Evolutionary conservation across 2,329 filamentous ascomycete genomes (phyloP), one percentile per base, ranked within the genome.

Genomic region (Cryphonectria parasitica): DNA sequence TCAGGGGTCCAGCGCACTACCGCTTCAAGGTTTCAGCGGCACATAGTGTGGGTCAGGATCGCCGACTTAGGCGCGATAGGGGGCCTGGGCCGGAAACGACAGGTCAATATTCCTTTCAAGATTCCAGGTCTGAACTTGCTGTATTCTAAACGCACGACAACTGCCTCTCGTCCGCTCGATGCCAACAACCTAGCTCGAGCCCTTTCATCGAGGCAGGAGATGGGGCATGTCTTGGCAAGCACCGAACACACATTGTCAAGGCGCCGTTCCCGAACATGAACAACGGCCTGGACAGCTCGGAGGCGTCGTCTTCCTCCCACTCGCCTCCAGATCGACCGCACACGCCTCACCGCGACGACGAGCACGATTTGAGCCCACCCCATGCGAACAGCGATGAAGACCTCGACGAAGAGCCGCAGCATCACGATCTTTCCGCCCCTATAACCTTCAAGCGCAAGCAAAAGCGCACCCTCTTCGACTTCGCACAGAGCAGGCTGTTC

Each of bases 381-480:
- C 74, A 78, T 74, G 74, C 79, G 49, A 77, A 79, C 69, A 77
- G 76, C 62, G 75, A 72, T 73, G 78, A 79, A 66, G 73, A 88
- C 49, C 82, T 91, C 67, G 82, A 81, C 60, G 83, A 88, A 64
- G 89, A 91, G 77, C 88, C 89, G 28, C 80, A 90, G 70, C 82
- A 83, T 68, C 80, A 83, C 66, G 81, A 83, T 60, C 77, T 87
- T 45, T 80, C 82, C 68, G 83, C 87, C 64, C 83, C 85, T 39
- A 81, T 92, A 67, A 91, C 91, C 45, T 94, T 93, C 82, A 93
- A 93, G 83, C 89, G 91, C 77, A 91, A 88, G 74, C 86, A 88
- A 75, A 91, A 85, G 60, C 82, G 82, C 39, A 81, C 81, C 66
- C 77, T 82, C 67, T 41, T 71, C 28, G 71, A 67, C 39, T 81